Evolutionary conservation across 2,329 filamentous ascomycete genomes (phyloP).

Genomic region (Botrytis sinoallii): DNA sequence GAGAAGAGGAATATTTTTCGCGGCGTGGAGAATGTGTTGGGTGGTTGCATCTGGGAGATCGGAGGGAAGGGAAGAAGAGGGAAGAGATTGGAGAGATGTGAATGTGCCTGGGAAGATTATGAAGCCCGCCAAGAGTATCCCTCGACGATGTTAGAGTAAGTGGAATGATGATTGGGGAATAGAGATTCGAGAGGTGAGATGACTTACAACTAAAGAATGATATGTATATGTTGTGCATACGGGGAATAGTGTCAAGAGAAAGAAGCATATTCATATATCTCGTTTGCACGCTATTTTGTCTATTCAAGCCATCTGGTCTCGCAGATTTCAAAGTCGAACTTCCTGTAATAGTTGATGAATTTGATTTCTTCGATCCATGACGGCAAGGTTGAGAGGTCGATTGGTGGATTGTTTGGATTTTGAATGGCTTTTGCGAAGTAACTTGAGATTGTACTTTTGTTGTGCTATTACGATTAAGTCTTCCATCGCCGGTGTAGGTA

Average conservation of each 20-base stretch:
- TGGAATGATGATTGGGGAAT: background rate
- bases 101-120: background rate
- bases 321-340: background rate
- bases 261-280: constrained; percentile 36
- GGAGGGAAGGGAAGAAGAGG: background rate
- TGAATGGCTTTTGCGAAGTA: background rate
- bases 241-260: constrained; percentile 33
- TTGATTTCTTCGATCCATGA: background rate
- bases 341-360: background rate
- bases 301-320: constrained; percentile 12
- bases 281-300: constrained; percentile 31
- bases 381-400: background rate
- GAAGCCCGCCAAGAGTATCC: background rate
- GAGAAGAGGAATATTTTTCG: background rate
- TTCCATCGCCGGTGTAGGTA: constrained; percentile 20
- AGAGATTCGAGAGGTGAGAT: background rate
- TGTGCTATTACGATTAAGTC: background rate
- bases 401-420: background rate
- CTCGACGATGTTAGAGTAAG: background rate
- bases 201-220: constrained; percentile 32
- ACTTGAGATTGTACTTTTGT: background rate
- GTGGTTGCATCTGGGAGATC: background rate
- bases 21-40: background rate
- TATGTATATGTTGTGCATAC: constrained; percentile 34
- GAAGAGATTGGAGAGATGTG: background rate